Evolutionary conservation across 1,139 yeast species (phyloP).

Genomic region (Hyphopichia khmerensis): DNA sequence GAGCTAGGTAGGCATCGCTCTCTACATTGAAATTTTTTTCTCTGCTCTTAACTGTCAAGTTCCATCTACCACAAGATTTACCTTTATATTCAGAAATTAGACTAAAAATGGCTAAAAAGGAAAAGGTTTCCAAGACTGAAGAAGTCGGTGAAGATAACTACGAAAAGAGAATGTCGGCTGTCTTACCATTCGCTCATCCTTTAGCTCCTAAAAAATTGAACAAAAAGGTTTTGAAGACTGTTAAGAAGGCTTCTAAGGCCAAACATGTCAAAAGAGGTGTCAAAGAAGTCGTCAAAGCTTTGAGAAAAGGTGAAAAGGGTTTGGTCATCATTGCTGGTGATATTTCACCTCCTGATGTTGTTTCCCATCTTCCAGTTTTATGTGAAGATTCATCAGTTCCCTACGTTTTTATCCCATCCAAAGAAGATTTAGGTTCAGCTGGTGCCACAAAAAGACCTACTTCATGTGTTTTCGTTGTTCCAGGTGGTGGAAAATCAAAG

Average conservation of each 20-base stretch:
- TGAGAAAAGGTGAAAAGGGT: slow-evolving; percentile 98
- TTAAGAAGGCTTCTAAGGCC: slow-evolving; percentile 95
- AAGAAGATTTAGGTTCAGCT: slow-evolving; percentile 97
- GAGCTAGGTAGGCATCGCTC: slow-evolving; percentile 2
- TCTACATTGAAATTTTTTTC: slow-evolving; percentile 3
- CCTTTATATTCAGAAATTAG: background rate
- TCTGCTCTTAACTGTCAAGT: background rate
- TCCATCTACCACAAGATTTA: background rate
- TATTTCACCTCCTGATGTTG: slow-evolving; percentile 95
- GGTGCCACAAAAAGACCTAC: slow-evolving; percentile 99
- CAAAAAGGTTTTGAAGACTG: slow-evolving; percentile 92
- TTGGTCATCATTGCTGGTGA: slow-evolving; percentile 96
- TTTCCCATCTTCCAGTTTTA: slow-evolving; percentile 94
- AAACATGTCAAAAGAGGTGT: slow-evolving; percentile 99
- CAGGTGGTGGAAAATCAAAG: slow-evolving; percentile 89
- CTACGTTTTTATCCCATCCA: slow-evolving; percentile 89
- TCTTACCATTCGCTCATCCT: slow-evolving; percentile 90
- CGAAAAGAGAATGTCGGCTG: slow-evolving; percentile 86
- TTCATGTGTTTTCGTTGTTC: slow-evolving; percentile 95
- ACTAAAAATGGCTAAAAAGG: slow-evolving; percentile 50
- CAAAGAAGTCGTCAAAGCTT: slow-evolving; percentile 96
- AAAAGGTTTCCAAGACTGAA: slow-evolving; percentile 43
- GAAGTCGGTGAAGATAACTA: slow-evolving; percentile 73
- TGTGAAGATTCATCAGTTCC: slow-evolving; percentile 95
- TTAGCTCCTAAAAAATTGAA: slow-evolving; percentile 94